phyloP scores from a whole-genome alignment of 2,329 filamentous ascomycete genomes.

The Monilinia aucupariae region DNA sequence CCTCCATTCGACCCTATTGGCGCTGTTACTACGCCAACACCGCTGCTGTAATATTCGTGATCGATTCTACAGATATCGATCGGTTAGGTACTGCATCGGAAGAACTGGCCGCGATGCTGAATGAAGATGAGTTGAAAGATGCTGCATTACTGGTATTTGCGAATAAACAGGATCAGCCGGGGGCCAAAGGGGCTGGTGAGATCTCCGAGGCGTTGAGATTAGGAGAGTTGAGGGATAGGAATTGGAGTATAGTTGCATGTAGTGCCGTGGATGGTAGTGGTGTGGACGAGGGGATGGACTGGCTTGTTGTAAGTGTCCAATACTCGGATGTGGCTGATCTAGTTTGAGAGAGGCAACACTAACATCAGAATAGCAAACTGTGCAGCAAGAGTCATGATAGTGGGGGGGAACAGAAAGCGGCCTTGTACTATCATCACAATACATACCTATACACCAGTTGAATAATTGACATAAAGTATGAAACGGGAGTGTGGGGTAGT shows the following conservation, averaged over 20 bases:
- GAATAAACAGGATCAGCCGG: conserved; percentile 98
- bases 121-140: conserved; percentile 93
- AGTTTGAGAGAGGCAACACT: background rate
- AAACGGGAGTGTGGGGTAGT: conserved; percentile 1
- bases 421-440: conserved; percentile 22
- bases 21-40: conserved; percentile 99
- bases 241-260: conserved; percentile 99
- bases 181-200: conserved; percentile 91
- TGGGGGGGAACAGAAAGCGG: conserved; percentile 11
- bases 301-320: conserved; percentile 58
- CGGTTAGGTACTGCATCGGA: conserved; percentile 87
- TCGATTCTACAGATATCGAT: conserved; percentile 97
- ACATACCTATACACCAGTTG: conserved; percentile 8
- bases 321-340: background rate
- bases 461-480: conserved; percentile 7
- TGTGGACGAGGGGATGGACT: conserved; percentile 97
- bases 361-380: conserved; percentile 34
- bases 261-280: conserved; percentile 93
- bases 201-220: conserved; percentile 90
- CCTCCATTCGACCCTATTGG: conserved; percentile 98
- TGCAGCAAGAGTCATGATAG: conserved; percentile 31
- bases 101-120: conserved; percentile 89
- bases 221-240: conserved; percentile 87
- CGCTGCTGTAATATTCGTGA: conserved; percentile 95
- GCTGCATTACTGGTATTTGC: conserved; percentile 91